Conservation (phyloP, 2,329 filamentous ascomycete genomes). For the Alternaria dauci region DNA sequence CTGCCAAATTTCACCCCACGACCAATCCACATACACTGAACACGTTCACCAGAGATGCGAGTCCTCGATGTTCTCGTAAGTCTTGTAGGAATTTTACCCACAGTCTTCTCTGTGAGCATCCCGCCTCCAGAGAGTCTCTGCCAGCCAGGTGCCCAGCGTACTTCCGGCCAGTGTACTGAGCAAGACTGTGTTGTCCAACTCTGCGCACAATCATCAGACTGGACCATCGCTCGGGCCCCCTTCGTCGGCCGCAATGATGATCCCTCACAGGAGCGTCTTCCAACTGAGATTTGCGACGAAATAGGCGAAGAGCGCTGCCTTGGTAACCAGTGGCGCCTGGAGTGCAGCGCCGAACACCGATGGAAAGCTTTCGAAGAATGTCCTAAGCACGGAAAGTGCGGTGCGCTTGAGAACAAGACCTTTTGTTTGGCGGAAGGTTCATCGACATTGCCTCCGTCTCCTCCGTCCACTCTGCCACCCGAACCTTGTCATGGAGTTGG, state of each 20-base stretch:
- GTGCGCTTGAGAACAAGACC: background rate
- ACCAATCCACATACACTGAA: background rate
- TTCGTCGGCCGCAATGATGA: background rate
- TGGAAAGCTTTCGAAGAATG: constrained; percentile 1
- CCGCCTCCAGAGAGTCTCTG: background rate
- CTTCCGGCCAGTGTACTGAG: no score
- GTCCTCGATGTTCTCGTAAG: constrained; percentile 7
- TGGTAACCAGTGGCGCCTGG: background rate
- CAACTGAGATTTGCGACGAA: background rate
- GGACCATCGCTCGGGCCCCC: background rate
- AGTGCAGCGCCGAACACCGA: background rate
- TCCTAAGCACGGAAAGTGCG: background rate
- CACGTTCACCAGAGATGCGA: constrained; percentile 14
- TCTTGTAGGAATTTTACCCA: constrained; percentile 2
- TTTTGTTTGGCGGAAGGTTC: background rate
- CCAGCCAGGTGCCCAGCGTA: background rate
- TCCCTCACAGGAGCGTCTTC: background rate
- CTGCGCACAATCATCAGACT: background rate
- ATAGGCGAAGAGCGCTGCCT: constrained; percentile 4
- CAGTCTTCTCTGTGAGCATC: constrained; percentile 3
- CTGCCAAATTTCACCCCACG: background rate
- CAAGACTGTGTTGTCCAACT: no score
- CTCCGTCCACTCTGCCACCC: background rate
- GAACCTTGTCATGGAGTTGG: background rate
- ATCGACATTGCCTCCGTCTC: background rate